Conservation (phyloP, 1,284 basidiomycete genomes). For the Marasmius fiardii region DNA sequence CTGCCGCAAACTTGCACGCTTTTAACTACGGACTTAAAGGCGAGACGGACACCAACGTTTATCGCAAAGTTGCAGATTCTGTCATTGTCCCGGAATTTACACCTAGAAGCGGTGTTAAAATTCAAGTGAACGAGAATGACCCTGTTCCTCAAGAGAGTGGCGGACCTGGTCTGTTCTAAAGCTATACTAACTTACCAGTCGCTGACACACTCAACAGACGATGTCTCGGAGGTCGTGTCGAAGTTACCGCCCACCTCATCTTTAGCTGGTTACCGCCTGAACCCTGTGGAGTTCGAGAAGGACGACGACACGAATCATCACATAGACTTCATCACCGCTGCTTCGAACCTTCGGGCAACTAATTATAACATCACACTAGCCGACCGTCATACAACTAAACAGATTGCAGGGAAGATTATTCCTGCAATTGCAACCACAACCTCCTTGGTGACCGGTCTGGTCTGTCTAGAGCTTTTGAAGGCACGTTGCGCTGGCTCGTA, state of each 20-base stretch:
- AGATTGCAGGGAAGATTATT: conserved; percentile 99
- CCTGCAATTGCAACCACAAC: conserved; percentile 99
- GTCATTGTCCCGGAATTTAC: conserved; percentile 91
- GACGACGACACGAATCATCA: conserved; percentile 98
- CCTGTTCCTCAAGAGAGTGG: conserved; percentile 59
- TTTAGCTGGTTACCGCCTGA: conserved; percentile 91
- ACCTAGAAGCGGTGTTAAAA: conserved; percentile 89
- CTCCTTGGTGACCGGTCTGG: conserved; percentile 90
- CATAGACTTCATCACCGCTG: conserved; percentile 98
- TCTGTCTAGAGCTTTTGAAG: conserved; percentile 98
- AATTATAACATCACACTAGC: conserved; percentile 93
- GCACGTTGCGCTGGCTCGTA: conserved; percentile 31
- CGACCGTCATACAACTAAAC: conserved; percentile 94
- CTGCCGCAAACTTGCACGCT: conserved; percentile 95
- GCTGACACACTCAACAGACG: conserved; percentile 35
- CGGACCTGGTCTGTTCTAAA: conserved; percentile 22
- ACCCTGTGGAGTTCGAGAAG: conserved; percentile 98
- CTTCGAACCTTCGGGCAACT: conserved; percentile 94
- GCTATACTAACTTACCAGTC: conserved; percentile 11
- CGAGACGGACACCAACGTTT: conserved; percentile 75
- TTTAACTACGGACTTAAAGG: conserved; percentile 98
- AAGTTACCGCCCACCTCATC: conserved; percentile 86
- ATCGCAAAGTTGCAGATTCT: conserved; percentile 84
- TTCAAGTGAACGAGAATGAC: conserved; percentile 95
- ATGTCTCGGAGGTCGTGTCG: conserved; percentile 55